These are phyloP conservation scores for Solanum neorickii DNA, from an alignment of 257 asterid genomes.

Conservation along the genomic window DNA sequence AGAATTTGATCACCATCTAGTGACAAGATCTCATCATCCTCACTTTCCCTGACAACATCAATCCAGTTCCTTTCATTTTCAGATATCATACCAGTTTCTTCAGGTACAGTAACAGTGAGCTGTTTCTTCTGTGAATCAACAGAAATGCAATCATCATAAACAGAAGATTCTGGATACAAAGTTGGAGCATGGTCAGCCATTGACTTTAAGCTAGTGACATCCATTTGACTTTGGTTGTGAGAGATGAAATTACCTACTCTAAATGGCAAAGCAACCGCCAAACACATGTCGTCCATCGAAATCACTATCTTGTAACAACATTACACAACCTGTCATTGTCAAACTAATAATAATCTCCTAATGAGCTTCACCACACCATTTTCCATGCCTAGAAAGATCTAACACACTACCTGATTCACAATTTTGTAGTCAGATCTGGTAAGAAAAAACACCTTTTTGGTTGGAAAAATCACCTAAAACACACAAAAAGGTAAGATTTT, in stretches of 20 bases:
- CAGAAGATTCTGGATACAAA: constrained; percentile 19
- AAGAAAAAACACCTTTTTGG: constrained; percentile 17
- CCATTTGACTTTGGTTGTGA: constrained; percentile 30
- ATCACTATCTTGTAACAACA: constrained; percentile 26
- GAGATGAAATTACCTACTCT: constrained; percentile 34
- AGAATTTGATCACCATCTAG: constrained; percentile 41
- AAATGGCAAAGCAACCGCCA: constrained; percentile 49
- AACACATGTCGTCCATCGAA: constrained; percentile 41
- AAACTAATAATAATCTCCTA: constrained; percentile 15
- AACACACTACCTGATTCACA: constrained; percentile 1
- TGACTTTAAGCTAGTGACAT: constrained; percentile 25
- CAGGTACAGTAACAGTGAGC: constrained; percentile 5
- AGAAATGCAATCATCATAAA: constrained; percentile 5
- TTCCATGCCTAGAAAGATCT: constrained; percentile 23
- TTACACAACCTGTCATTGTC: constrained; percentile 48
- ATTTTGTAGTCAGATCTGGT: constrained; percentile 34
- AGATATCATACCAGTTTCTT: constrained; percentile 7
- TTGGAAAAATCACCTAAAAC: constrained; percentile 1
- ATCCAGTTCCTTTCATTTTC: constrained; percentile 23
- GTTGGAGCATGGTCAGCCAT: constrained; percentile 26
- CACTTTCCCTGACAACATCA: constrained; percentile 36
- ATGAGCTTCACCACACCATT: constrained; percentile 10
- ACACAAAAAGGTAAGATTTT: not conserved
- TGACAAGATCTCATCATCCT: constrained; percentile 44
- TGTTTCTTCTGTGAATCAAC: constrained; percentile 7